Conservation (phyloP, 2,329 filamentous ascomycete genomes). For the Macroventuria anomochaeta region DNA sequence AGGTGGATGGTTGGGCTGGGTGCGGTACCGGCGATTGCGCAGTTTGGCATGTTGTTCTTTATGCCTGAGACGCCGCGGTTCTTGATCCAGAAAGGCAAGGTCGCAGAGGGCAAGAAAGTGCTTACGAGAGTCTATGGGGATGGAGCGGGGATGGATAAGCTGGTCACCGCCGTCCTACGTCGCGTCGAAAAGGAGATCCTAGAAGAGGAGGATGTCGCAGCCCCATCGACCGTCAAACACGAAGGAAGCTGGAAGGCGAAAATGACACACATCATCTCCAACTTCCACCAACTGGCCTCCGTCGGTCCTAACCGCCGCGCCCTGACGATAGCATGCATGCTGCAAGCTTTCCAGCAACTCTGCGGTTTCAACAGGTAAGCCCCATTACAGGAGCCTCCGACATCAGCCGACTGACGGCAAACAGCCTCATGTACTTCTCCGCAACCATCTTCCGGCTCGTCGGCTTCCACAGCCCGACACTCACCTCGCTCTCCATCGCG, state of each 20-base stretch:
- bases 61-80: constrained; percentile 92
- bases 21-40: constrained; percentile 74
- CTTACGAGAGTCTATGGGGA: constrained; percentile 68
- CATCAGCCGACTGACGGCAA: no score
- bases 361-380: constrained; percentile 70
- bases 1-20: constrained; percentile 91
- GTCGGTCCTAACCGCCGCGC: constrained; percentile 70
- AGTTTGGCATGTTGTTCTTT: constrained; percentile 69
- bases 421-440: constrained; percentile 57
- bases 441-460: constrained; percentile 57
- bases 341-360: constrained; percentile 87
- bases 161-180: constrained; percentile 67
- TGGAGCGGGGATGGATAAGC: constrained; percentile 37
- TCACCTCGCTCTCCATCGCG: constrained; percentile 54
- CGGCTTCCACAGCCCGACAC: constrained; percentile 55
- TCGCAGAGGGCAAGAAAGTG: constrained; percentile 68
- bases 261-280: constrained; percentile 60
- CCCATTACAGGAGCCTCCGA: no score
- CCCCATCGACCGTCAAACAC: constrained; percentile 41
- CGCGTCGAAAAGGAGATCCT: constrained; percentile 76
- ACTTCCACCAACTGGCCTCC: constrained; percentile 57
- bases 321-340: constrained; percentile 80
- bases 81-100: constrained; percentile 73
- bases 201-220: constrained; percentile 64
- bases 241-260: constrained; percentile 38